Conservation (phyloP, 2,329 filamentous ascomycete species). For the Gaeumannomyces sp. region DNA sequence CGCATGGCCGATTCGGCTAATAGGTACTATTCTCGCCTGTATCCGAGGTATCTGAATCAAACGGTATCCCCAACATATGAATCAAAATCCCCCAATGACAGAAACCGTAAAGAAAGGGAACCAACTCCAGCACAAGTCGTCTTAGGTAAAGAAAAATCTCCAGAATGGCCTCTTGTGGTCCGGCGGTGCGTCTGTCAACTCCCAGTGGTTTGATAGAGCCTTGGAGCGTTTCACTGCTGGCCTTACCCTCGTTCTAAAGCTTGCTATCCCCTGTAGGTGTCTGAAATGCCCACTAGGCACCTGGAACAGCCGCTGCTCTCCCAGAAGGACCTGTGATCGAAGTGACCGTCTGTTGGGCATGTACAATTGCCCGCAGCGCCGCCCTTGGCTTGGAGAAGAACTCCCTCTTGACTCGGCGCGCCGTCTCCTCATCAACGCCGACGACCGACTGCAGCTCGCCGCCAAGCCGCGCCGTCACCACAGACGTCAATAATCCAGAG, state of each 20-base stretch:
- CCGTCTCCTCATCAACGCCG: slow-evolving; percentile 11
- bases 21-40: no score
- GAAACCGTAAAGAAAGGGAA: background rate
- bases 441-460: slow-evolving; percentile 34
- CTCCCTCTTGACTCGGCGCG: slow-evolving; percentile 14
- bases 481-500: slow-evolving; percentile 67
- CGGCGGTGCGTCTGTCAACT: background rate
- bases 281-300: background rate
- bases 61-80: background rate
- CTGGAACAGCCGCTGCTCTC: background rate
- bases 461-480: slow-evolving; percentile 71
- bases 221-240: no score
- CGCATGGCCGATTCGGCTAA: background rate
- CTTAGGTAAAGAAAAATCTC: background rate
- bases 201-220: no score
- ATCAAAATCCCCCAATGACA: background rate
- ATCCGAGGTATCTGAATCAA: background rate
- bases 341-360: background rate
- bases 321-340: no score
- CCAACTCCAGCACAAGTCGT: background rate
- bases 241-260: no score
- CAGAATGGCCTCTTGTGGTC: background rate
- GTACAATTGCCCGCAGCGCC: slow-evolving; percentile 21
- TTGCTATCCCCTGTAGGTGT: background rate
- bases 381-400: slow-evolving; percentile 22